Evolutionary conservation across 495 filamentous ascomycete species (phyloP), one percentile per base, ranked within the genome.

Genomic region (Hamigera avellanea): DNA sequence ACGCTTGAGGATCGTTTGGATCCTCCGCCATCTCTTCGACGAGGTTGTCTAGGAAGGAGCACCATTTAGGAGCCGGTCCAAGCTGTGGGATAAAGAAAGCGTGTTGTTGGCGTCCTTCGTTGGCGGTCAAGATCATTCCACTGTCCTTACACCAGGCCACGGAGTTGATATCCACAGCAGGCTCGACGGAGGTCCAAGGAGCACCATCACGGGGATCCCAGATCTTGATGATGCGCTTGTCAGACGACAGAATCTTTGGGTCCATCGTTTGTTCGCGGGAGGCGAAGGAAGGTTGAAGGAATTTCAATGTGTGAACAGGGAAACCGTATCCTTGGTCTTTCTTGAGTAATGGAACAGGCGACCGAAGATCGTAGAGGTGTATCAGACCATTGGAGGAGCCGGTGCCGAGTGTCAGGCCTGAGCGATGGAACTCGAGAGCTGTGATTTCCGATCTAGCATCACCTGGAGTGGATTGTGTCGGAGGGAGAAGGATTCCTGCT

Each of bases 271-370:
- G 67, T 18, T 67, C 60, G 1, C 78, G 74, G 30, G 69, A 67
- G n/a, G 57, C 57, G 1, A 80, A 76, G 8, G 81, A 76, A 1
- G 83, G 80, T 29, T 74, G 80, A 23, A 99, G 70, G 64, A 93
- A 94, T 26, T 81, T 82, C 26, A 99, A 62, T 7, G 80, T 89
- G 49, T 95, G 85, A 33, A 95, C 83, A 9, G 93, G 82, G 54
- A 86, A 93, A 8, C 89, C 88, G 57, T 94, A 95, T 33, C 93
- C 91, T 66, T 96, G 93, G 44, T 96, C 93, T 54, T 93, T 95
- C 48, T 76, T 79, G 23, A 95, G 64, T 1, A 93, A 63, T 9
- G 93, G 88, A 0, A 80, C 70, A 0, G 91, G 85, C 8, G 84
- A 86, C 46, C 93, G 81, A 23, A 99, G 69, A 62, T 99, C 93